Percentiles rank a stretch among this genome's conserved stretches.
Evolutionary conservation across 768 basidiomycete species (phyloP).

Genomic region (Boletales sp.): DNA sequence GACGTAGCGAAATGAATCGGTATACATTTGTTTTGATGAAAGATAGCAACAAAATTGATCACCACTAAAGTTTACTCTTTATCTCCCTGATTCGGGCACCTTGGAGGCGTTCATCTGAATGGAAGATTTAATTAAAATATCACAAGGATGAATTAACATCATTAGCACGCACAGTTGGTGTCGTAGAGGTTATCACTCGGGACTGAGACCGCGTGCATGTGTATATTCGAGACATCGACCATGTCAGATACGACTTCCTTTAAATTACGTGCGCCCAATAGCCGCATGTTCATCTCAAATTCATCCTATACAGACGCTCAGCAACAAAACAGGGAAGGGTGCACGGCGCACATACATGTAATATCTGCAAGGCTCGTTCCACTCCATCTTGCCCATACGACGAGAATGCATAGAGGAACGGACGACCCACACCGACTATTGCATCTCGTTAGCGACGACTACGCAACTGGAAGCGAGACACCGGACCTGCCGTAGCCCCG

Average conservation of each 20-base stretch:
- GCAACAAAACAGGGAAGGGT: neutral
- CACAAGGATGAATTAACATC: neutral
- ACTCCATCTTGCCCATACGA: slow-evolving; percentile 88
- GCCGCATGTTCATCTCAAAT: slow-evolving; percentile 96
- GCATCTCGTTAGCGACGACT: slow-evolving; percentile 7
- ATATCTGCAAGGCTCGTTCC: slow-evolving; percentile 74
- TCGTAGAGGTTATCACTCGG: slow-evolving; percentile 76
- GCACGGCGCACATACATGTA: slow-evolving; percentile 48
- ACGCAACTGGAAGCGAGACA: neutral
- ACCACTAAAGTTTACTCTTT: slow-evolving; percentile 36
- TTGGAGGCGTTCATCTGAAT: slow-evolving; percentile 42
- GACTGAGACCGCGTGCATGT: slow-evolving; percentile 60
- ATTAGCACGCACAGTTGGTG: slow-evolving; percentile 64
- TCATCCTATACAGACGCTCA: slow-evolving; percentile 62
- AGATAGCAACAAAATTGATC: neutral
- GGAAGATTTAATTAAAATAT: neutral
- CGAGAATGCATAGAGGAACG: slow-evolving; percentile 86
- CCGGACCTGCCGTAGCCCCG: slow-evolving; percentile 78
- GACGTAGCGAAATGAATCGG: slow-evolving; percentile 1
- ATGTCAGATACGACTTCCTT: slow-evolving; percentile 81
- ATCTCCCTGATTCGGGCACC: slow-evolving; percentile 39
- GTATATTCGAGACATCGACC: slow-evolving; percentile 80
- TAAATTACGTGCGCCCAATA: slow-evolving; percentile 80
- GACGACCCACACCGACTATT: slow-evolving; percentile 77
- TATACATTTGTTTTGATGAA: neutral